These are phyloP conservation scores for Lasiosphaeria ovina DNA, from an alignment of 495 filamentous ascomycete species.

Conservation along the genomic window DNA sequence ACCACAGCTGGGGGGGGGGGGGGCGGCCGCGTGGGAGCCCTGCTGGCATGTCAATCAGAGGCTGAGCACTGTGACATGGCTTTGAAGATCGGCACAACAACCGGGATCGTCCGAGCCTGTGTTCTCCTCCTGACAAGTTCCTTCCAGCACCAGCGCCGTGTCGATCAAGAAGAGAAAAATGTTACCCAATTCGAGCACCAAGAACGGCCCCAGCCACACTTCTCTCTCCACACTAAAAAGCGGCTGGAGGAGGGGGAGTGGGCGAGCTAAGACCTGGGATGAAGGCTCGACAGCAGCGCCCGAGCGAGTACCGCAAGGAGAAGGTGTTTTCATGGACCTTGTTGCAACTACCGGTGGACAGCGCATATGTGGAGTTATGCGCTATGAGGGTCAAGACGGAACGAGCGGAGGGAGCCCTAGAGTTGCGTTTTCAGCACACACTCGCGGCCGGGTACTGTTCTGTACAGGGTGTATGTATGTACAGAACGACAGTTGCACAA, in stretches of 20 bases:
- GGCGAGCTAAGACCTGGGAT: not conserved
- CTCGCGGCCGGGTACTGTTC: not conserved
- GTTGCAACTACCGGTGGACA: conserved; percentile 20
- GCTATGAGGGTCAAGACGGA: conserved; percentile 11
- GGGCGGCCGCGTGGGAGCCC: not conserved
- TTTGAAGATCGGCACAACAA: conserved; percentile 14
- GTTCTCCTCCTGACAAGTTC: not conserved
- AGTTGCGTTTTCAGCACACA: conserved; percentile 1
- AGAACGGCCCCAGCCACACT: no score
- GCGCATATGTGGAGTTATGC: conserved; percentile 20
- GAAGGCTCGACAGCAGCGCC: not conserved
- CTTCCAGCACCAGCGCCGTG: no score
- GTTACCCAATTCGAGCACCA: no score
- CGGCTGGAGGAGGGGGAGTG: no score
- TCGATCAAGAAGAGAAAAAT: no score
- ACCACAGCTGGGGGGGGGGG: not conserved
- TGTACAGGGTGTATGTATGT: not conserved
- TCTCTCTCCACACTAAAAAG: no score
- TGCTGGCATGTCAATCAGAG: conserved; percentile 8
- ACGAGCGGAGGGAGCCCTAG: conserved; percentile 10
- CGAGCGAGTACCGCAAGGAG: conserved; percentile 3
- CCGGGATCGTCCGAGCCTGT: not conserved
- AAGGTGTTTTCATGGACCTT: not conserved
- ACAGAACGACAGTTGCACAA: not conserved
- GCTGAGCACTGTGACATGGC: conserved; percentile 10